Base-by-base conservation (phyloP, 2,329 filamentous ascomycete species). In the Fonsecaea erecta region DNA sequence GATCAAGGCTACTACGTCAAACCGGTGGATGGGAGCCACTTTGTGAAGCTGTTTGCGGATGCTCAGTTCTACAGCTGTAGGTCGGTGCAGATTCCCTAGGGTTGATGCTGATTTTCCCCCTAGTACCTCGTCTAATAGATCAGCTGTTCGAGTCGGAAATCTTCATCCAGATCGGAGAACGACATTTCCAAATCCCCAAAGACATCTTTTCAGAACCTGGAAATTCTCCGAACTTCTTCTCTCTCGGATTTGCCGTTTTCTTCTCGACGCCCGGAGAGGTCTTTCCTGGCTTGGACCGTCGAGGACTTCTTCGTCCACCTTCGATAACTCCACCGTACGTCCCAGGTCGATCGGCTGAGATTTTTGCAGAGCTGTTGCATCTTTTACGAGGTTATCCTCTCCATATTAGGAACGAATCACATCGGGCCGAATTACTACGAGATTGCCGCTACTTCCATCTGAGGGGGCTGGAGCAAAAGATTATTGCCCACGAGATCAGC, bases 191-290 rank as follows among this genome's bases (percentile, higher is more conserved):
- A 75, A 93, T 98, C 70, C 91, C 93, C 1, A 90, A 93, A 68
- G 91, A 96, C 72, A 83, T 96, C 67, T 96, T 98, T 77, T 89
- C 86, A 32, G 85, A 86, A 37, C 92, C 93, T 0, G 94, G 93
- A 28, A 93, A 98, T 78, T 89, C 88, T n/a, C 93, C 93, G 12
- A 98, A 98, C 77, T 98, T 93, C 83, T 98, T 98, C 82, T 90
- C 92, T 0, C 85, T 97, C 2, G 93, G 93, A 65, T 97, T 96
- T 74, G 90, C 88, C 40, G 86, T 92, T 72, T 96, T 96, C 83
- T 96, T 97, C 80, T 89, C 88, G 16, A 88, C 87, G 1, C 91
- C 91, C 0, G 83, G 86, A 14, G 90, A 96, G 72, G 85, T 93
- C 5, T 97, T 97, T 71, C 94, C 94, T 0, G 94, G 93, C 1